Evolutionary conservation across 805 yeast species (phyloP), one percentile per base, ranked within the genome.

Genomic region (Metschnikowia proteae): DNA sequence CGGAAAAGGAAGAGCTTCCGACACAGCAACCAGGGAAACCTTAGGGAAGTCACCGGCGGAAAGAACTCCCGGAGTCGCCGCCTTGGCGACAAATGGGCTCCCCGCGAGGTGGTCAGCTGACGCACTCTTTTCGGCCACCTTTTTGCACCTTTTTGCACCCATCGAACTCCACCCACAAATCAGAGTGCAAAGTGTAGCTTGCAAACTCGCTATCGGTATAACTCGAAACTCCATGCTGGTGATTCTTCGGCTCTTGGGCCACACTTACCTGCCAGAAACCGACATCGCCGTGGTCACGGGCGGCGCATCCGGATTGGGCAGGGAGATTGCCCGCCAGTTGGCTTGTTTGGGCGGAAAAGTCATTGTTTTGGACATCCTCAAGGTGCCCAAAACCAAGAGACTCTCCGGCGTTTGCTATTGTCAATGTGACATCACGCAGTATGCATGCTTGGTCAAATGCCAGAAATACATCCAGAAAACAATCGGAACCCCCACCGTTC

Each of bases 241-340:
- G 6, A 17, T 42, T 25, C 45, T 42, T 17, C 23, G 25, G 25
- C 23, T 80, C 1, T 61, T 82, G 22, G 88, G 88, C 1, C 76
- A 74, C 48, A 69, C 67, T 8, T 76, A 77, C 51, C 84, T 81
- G 34, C 77, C 80, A 0, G 63, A 60, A 25, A 65, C 71, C 8
- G 96, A 88, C 59, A 71, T 85, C 8, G 85, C 82, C 0, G 66
- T 90, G 3, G 70, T 92, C 22, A 91, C 98, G 0, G 98, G 98
- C 0, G 98, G 97, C 0, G 62, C 79, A 3, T 70, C 81, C 0
- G 98, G 97, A 0, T 71, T 92, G 7, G 98, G 98, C 0, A 68
- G 67, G 37, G 86, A 81, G 53, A 53, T 92, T 3, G 87, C 76
- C 0, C 52, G 56, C 11, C 59, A 60, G 25, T 75, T 91, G 46